Evolutionary conservation across 306 rosid genomes (phyloP), one percentile per base, ranked within the genome.

Genomic region (Casuarina cunninghamiana): DNA sequence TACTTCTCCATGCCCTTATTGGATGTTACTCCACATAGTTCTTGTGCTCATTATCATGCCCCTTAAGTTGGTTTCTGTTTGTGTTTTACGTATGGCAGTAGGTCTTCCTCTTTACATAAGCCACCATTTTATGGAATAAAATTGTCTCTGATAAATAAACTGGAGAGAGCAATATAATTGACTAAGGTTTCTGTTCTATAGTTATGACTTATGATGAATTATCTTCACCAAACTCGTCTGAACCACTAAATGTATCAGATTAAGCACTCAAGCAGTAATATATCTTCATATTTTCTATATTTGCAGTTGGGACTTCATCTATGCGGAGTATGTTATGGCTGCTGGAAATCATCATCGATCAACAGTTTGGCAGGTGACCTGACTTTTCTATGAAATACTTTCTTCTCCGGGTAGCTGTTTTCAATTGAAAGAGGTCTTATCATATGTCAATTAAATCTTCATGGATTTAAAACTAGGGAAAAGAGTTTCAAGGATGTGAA

Each of bases 261-360:
- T 3, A 13, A 26, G 71, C 53, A 43, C 51, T 73, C 73, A 4
- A 67, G 45, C 19, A 50, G 41, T 62, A 75, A 74, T 38, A 67
- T 71, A 41, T n/a, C 75, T 57, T 62, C 13, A 65, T 76, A 42
- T 76, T 71, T 75, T 82, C 72, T 67, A 43, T 69, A 41, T 79
- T 83, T 77, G 81, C 90, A 95, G 99, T 86, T 96, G 99, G 99
- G 99, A 96, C 93, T 96, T 91, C 88, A 96, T 96, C 84, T 96
- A 96, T 57, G 99, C 98, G 21, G 97, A 93, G 68, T 93, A 96
- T 86, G 93, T 93, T 76, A 90, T 95, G 99, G 99, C 89, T 68
- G 99, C 99, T 69, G 99, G 99, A 60, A 76, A 82, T 78, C 87
- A 93, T 87, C 92, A 91, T 75, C 96, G 99, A 46, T 90, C 99